Base-by-base conservation (phyloP, 2,329 filamentous ascomycete species). In the Penicillium corylophilum region DNA sequence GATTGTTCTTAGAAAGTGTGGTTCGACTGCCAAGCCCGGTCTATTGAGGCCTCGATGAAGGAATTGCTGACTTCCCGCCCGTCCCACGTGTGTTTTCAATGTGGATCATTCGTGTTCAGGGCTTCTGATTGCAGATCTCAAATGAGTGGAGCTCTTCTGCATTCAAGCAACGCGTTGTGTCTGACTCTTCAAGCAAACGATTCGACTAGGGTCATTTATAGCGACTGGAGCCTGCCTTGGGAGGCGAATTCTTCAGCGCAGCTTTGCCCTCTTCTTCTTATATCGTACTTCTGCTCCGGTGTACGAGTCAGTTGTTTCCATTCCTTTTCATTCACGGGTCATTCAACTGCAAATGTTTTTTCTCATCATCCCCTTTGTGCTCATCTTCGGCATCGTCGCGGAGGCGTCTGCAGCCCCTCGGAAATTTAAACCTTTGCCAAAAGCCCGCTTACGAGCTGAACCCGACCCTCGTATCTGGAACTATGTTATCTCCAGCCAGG, bases 401-500 rank as follows among this genome's bases (percentile, higher is more conserved):
- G 33, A 42, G 23, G 26, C 20, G 15, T 24, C 28, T 9, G 35
- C 33, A 46, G n/a, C 33, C 4, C 41, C 44, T 12, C 16, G 18
- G n/a, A 36, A 10, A 16, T 10, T 15, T 13, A 5, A 39, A 7
- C n/a, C n/a, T 16, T 35, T 35, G 31, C 16, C 15, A 8, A 35
- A 18, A 16, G 31, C 4, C 6, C 7, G 31, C 31, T 35, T 35
- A 20, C 40, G 29, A n/a, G 5, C 33, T 18, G 18, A 45, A 18
- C 20, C 48, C 13, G 20, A 43, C 12, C 10, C 41, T 7, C 16
- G 4, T 16, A 35, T 22, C 2, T 40, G 42, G 35, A 51, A 15
- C n/a, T 59, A 53, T 24, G 5, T 31, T 9, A 59, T 62, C 23
- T 49, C 59, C 5, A 52, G 44, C 20, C 15, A 22, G 4, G 26